Conservation (phyloP, 192 early-diverging fungal genomes). For the Coemansia sp. region DNA sequence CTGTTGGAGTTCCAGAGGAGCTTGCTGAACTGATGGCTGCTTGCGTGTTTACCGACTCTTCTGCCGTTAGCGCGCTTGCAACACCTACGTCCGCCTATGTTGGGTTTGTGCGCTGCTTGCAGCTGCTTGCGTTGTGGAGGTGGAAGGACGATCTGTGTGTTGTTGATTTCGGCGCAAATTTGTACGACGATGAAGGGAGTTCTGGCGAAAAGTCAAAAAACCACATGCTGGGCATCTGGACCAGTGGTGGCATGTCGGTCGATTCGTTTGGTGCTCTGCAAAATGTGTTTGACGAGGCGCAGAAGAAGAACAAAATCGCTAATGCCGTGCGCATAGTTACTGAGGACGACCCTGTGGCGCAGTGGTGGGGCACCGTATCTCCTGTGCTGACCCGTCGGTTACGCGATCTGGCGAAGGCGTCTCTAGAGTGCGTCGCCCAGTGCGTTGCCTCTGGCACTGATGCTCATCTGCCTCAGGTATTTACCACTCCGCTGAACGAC, state of each 20-base stretch:
- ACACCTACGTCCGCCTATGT: conserved; percentile 65
- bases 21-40: conserved; percentile 75
- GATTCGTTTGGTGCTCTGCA: conserved; percentile 19
- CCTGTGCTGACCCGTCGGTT: conserved; percentile 52
- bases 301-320: conserved; percentile 30
- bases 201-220: conserved; percentile 19
- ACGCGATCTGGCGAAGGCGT: conserved; percentile 64
- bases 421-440: conserved; percentile 57
- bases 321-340: conserved; percentile 30
- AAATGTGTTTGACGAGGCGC: conserved; percentile 58
- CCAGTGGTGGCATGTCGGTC: conserved; percentile 12
- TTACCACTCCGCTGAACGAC: conserved; percentile 75
- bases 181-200: conserved; percentile 53
- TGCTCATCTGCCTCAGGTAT: conserved; percentile 58
- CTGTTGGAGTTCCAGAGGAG: conserved; percentile 67
- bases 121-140: conserved; percentile 70
- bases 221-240: conserved; percentile 24
- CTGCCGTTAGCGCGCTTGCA: conserved; percentile 41
- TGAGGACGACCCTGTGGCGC: conserved; percentile 34
- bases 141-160: conserved; percentile 76
- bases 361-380: conserved; percentile 36
- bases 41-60: conserved; percentile 64
- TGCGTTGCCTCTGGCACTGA: conserved; percentile 22
- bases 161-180: conserved; percentile 73
- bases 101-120: conserved; percentile 77